Evolutionary conservation across 345 rosid species (phyloP), one percentile per base, ranked within the genome.

Genomic region (Angophora floribunda): DNA sequence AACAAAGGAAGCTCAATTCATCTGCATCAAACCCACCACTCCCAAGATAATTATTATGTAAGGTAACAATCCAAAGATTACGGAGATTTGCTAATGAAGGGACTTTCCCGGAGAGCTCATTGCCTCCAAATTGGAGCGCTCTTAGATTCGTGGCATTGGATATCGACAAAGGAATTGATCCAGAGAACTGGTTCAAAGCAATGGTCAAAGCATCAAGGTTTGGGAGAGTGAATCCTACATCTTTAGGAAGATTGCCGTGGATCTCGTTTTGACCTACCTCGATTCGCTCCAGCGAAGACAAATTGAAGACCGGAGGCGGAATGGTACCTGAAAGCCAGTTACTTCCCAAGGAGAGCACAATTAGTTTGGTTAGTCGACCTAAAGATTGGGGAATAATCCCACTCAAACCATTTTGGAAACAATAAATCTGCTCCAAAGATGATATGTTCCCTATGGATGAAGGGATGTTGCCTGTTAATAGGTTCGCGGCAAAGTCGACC

Each of bases 301-400:
- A 87, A 86, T 93, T 93, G 89, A 84, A 91, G 2, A 93, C n/a
- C 1, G 90, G 89, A 1, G 89, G 86, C 17, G 92, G 92, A 47
- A 91, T 87, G 3, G 52, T 45, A 59, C 90, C 91, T 0, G 89
- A 89, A 28, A 91, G 36, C 51, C 26, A 61, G 44, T 90, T 90
- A 7, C 19, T 19, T 53, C 9, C 59, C 59, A 53, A 53, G 26
- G 24, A 24, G 26, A 19, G 22, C 59, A 21, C 9, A 19, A 7
- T 21, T 53, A 53, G 59, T 21, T 19, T 53, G 55, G 59, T 53
- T 21, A 53, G 22, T 19, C 24, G 5, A 19, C 59, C 4, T 53
- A 53, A 9, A 19, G 59, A 53, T 12, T 53, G 19, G 24, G 59
- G 59, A 53, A 53, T 53, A 7, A 53, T 53, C 59, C 21, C 59